Conservation (phyloP, 2,329 filamentous ascomycete species). For the Alternaria sp. region DNA sequence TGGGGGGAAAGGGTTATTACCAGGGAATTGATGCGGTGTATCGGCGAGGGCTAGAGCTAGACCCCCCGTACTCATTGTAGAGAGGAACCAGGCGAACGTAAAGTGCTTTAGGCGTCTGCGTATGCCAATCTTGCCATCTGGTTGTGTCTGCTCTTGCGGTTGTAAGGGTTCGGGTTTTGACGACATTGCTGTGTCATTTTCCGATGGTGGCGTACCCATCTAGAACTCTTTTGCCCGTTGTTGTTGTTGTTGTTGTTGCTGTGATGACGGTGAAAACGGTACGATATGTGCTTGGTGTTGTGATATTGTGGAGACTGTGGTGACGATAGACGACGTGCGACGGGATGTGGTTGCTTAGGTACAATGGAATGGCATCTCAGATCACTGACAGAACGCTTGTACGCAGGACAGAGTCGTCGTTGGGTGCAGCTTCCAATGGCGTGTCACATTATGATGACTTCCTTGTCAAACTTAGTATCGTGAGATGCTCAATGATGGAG, state of each 20-base stretch:
- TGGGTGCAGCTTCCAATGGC: neutral
- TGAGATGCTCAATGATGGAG: neutral
- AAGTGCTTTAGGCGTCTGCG: slow-evolving; percentile 47
- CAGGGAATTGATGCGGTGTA: slow-evolving; percentile 51
- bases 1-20: neutral
- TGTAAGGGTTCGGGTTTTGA: neutral
- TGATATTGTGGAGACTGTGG: neutral
- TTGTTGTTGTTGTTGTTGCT: neutral
- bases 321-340: neutral
- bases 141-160: neutral
- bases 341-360: neutral
- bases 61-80: slow-evolving; percentile 58
- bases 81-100: slow-evolving; percentile 57
- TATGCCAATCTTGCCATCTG: neutral
- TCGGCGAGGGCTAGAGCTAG: slow-evolving; percentile 53
- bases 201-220: neutral
- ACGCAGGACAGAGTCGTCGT: neutral
- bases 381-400: neutral
- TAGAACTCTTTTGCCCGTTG: neutral
- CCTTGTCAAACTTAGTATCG: neutral
- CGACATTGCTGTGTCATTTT: neutral
- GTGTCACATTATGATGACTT: neutral
- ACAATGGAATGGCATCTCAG: neutral
- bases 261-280: neutral
- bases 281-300: neutral